Evolutionary conservation across 1,284 basidiomycete species (phyloP).

Genomic region (Schizophyllum commune): DNA sequence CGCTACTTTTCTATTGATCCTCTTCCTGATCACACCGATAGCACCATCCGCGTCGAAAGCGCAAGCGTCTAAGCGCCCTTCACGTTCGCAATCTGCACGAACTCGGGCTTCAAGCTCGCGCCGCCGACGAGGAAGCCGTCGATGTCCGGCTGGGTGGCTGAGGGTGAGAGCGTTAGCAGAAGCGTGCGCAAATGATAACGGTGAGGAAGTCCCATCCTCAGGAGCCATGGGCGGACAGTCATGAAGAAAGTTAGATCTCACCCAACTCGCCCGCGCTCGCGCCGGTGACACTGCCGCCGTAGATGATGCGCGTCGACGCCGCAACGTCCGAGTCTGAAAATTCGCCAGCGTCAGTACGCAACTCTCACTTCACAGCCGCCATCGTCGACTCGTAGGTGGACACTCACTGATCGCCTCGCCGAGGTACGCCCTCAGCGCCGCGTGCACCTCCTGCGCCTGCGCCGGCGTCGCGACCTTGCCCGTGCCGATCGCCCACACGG

Average conservation of each 20-base stretch:
- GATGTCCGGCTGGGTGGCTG: slow-evolving; percentile 76
- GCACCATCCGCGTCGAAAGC: no score
- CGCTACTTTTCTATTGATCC: no score
- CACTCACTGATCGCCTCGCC: slow-evolving; percentile 27
- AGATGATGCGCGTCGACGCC: slow-evolving; percentile 82
- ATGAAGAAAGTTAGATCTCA: no score
- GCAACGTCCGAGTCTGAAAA: slow-evolving; percentile 49
- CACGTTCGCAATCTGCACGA: slow-evolving; percentile 83
- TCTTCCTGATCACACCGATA: no score
- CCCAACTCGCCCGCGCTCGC: slow-evolving; percentile 84
- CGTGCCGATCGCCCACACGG: slow-evolving; percentile 98
- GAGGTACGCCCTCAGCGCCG: slow-evolving; percentile 78
- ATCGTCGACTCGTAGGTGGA: no score
- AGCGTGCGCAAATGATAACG: slow-evolving; percentile 4
- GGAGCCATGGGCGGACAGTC: no score
- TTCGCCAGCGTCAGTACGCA: neutral
- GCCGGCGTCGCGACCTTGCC: slow-evolving; percentile 88
- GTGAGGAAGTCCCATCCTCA: neutral
- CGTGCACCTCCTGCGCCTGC: slow-evolving; percentile 94
- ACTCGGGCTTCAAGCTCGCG: slow-evolving; percentile 96
- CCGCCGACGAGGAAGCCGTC: slow-evolving; percentile 99
- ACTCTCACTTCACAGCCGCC: no score
- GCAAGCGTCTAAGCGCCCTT: neutral
- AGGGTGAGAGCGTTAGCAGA: slow-evolving; percentile 3
- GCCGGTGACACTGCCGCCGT: slow-evolving; percentile 90